Evolutionary conservation across 441 rosid genomes (phyloP), one percentile per base, ranked within the genome.

Genomic region (Brassica balearica): DNA sequence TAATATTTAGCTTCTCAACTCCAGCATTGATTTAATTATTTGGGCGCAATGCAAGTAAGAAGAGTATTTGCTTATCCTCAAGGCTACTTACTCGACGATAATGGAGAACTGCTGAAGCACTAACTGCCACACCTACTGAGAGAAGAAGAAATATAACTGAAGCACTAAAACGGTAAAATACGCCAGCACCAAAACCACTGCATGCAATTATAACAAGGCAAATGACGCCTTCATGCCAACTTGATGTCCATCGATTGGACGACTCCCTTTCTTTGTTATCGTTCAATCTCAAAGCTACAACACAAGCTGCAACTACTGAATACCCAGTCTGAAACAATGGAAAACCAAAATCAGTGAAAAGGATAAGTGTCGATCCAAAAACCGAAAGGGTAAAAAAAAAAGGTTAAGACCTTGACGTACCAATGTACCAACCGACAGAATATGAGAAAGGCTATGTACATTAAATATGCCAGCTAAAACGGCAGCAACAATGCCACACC

Each of bases 381-480:
- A 29, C 46, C 14, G 58, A 63, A 75, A 23, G 61, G 76, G 19
- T 12, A 66, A 12, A 12, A 65, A 19, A 60, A 36, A 11, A 23
- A 17, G 56, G 22, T 8, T 12, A 72, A 76, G 74, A 23, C 10
- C 12, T 51, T 60, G 27, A 55, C 96, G 25, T 91, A 96, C 99
- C 97, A 96, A 73, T 43, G 98, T 81, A 78, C 99, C 99, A 20
- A 94, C 97, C 0, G 98, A 96, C 72, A 96, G 99, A 88, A 94
- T 94, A 91, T 90, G 97, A 8, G 98, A 91, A 63, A 96, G 97
- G 59, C 88, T 71, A 23, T 61, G 97, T 69, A 96, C 90, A n/a
- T 96, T 96, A 81, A 96, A 86, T 53, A 94, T 75, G 79, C 99
- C 98, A 20, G 90, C 92, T 86, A 96, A 66, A 81, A 89, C 27